These are phyloP conservation scores for Gardenia jasminoides DNA, from an alignment of 257 asterid species.

Conservation along the genomic window DNA sequence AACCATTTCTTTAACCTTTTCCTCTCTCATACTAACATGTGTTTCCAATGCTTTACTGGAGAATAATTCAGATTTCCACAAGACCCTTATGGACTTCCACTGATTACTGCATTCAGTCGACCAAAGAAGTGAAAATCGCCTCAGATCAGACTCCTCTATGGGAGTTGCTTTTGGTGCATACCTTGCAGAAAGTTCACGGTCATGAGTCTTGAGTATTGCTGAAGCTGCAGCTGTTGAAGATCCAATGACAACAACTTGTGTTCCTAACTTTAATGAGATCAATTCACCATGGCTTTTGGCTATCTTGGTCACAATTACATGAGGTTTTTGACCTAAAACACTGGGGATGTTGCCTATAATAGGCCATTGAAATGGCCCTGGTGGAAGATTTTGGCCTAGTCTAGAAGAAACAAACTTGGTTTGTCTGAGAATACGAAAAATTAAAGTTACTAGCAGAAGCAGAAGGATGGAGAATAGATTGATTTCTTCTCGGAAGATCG, in stretches of 20 bases:
- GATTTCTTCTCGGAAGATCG: not conserved
- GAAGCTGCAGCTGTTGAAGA: slow-evolving; percentile 36
- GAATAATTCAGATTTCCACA: slow-evolving; percentile 40
- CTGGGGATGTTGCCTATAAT: slow-evolving; percentile 38
- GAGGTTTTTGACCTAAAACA: slow-evolving; percentile 36
- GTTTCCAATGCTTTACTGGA: slow-evolving; percentile 28
- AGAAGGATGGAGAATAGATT: slow-evolving; percentile 3
- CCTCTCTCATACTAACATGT: slow-evolving; percentile 26
- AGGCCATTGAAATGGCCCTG: slow-evolving; percentile 49
- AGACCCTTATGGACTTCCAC: slow-evolving; percentile 33
- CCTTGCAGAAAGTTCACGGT: slow-evolving; percentile 38
- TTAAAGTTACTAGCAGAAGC: slow-evolving; percentile 8
- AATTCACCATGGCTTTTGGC: slow-evolving; percentile 37
- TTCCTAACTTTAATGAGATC: slow-evolving; percentile 34
- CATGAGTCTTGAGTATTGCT: slow-evolving; percentile 38
- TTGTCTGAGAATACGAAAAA: slow-evolving; percentile 1
- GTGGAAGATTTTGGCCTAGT: slow-evolving; percentile 33
- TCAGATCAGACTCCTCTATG: slow-evolving; percentile 36
- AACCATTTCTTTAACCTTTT: slow-evolving; percentile 31
- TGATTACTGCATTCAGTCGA: slow-evolving; percentile 29
- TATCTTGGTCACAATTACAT: slow-evolving; percentile 31
- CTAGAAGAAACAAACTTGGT: not conserved
- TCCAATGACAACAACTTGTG: slow-evolving; percentile 33
- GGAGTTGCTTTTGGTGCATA: slow-evolving; percentile 50
- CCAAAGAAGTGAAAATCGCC: slow-evolving; percentile 38